Evolutionary conservation across 179 eudicot genomes (phyloP).

Genomic region (Spergularia azorica): DNA sequence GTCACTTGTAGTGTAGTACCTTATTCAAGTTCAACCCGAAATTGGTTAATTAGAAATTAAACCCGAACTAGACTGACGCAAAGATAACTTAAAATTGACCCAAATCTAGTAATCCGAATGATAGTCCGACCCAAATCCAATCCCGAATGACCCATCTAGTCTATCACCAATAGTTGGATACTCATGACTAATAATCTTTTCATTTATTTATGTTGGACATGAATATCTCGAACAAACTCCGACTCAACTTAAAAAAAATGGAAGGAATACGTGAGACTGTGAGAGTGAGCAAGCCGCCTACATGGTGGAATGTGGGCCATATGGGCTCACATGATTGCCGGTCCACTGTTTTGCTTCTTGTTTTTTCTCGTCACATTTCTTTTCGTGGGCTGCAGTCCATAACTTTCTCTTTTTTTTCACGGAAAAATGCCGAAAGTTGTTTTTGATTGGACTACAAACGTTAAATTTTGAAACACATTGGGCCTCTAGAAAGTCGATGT

Average conservation of each 20-base stretch:
- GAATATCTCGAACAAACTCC: no score
- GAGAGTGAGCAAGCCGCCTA: not conserved
- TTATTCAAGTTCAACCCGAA: no score
- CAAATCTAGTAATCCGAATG: no score
- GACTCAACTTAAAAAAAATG: not conserved
- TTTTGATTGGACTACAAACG: not conserved
- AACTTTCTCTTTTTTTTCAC: slow-evolving; percentile 9
- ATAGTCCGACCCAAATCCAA: no score
- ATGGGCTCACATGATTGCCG: not conserved
- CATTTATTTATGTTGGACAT: no score
- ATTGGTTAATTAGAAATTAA: no score
- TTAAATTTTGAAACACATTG: not conserved
- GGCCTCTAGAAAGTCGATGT: not conserved
- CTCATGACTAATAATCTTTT: no score
- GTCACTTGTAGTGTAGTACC: no score
- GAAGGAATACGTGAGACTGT: not conserved
- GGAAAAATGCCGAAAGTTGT: not conserved
- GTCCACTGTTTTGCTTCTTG: not conserved
- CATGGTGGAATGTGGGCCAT: not conserved
- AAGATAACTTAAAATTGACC: no score
- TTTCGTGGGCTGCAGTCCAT: slow-evolving; percentile 15
- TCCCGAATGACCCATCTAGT: no score
- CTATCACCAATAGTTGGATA: no score
- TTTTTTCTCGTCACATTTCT: not conserved
- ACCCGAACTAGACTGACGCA: no score